Conservation (phyloP, 208 protist species). For the Acanthamoeba royreba region DNA sequence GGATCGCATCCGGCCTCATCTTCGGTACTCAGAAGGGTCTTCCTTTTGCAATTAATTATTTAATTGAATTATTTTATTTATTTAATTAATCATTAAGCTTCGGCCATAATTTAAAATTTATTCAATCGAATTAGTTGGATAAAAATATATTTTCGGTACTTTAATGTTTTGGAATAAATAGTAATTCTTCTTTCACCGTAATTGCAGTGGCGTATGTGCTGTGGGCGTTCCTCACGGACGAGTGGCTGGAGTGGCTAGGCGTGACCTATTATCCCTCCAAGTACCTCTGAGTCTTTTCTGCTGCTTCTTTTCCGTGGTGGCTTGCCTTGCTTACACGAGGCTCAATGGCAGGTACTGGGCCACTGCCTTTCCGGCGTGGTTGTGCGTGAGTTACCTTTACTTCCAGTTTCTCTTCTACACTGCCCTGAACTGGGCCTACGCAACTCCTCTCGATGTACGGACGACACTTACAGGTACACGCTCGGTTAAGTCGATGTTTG, state of each 20-base stretch:
- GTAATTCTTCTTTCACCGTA: no score
- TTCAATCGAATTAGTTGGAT: no score
- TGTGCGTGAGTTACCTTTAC: background rate
- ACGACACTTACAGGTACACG: background rate
- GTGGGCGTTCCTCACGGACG: background rate
- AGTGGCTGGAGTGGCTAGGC: background rate
- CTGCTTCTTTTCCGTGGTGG: background rate
- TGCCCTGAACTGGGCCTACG: background rate
- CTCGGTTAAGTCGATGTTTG: background rate
- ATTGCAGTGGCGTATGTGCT: constrained; percentile 38
- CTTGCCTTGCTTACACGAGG: background rate
- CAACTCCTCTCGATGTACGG: background rate
- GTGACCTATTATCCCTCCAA: constrained; percentile 10
- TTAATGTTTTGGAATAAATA: no score
- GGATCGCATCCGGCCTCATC: background rate
- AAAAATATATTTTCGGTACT: no score
- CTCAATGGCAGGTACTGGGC: background rate
- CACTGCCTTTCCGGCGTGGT: background rate
- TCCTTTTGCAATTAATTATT: no score
- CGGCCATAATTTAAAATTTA: no score
- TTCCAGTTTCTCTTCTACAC: constrained; percentile 5
- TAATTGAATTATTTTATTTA: no score
- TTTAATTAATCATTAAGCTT: no score
- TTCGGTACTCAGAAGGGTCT: no score
- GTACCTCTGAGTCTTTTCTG: background rate